Conservation (phyloP, 257 asterid species). For the Fraxinus excelsior region DNA sequence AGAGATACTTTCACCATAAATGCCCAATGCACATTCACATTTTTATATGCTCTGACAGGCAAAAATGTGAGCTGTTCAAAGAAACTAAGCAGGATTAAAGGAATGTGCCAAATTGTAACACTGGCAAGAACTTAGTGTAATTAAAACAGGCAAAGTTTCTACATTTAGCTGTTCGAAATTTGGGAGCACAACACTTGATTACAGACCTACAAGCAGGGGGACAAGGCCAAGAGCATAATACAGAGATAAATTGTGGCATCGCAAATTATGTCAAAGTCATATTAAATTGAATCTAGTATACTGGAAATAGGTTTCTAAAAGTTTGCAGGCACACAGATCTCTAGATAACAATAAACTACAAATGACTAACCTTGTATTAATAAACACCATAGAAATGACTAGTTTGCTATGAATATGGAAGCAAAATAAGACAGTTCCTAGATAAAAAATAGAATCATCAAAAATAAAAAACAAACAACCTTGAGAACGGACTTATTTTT, state of each 20-base stretch:
- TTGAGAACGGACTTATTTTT: neutral
- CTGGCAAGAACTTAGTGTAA: neutral
- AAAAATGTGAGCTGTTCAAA: neutral
- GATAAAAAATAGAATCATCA: neutral
- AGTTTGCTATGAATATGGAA: neutral
- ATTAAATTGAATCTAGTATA: neutral
- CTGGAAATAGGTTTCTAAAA: neutral
- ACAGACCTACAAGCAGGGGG: no score
- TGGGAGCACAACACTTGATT: neutral
- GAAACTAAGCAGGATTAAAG: neutral
- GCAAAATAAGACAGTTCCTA: neutral
- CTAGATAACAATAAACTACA: neutral
- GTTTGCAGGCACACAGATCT: neutral
- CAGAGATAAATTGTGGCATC: neutral
- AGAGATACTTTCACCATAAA: neutral
- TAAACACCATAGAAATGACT: neutral
- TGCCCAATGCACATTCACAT: neutral
- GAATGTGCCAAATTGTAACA: neutral
- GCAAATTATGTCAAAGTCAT: conserved; percentile 3
- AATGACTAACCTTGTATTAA: neutral
- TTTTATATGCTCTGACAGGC: neutral
- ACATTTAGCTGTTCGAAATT: conserved; percentile 10
- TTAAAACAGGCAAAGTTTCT: neutral
- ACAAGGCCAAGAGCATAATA: neutral
- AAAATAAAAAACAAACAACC: neutral